Conservation (phyloP, 495 filamentous ascomycete genomes). For the Articulospora tetracladia region DNA sequence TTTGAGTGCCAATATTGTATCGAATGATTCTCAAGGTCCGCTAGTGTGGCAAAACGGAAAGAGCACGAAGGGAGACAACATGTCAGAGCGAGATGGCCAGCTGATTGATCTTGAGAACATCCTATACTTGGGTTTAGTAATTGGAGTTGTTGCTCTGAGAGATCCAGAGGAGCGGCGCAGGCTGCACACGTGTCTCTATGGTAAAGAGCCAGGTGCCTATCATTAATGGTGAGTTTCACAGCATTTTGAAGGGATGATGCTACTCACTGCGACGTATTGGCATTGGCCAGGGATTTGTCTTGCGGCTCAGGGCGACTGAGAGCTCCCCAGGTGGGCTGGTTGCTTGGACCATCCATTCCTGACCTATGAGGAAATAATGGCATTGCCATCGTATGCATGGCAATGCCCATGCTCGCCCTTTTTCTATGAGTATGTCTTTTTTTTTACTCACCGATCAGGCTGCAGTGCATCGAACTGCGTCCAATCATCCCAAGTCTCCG, state of each 20-base stretch:
- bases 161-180: slow-evolving; percentile 4
- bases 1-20: not conserved
- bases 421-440: slow-evolving; percentile 14
- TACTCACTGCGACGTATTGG: not conserved
- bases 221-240: not conserved
- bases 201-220: no score
- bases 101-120: not conserved
- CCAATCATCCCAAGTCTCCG: slow-evolving; percentile 7
- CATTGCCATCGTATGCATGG: no score
- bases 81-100: not conserved
- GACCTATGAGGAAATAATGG: no score
- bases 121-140: not conserved
- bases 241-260: not conserved
- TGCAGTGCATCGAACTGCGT: not conserved
- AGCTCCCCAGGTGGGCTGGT: not conserved
- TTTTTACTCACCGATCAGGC: slow-evolving; percentile 13
- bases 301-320: not conserved
- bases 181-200: not conserved
- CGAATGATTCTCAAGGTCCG: not conserved
- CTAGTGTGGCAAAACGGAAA: not conserved
- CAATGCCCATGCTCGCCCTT: no score
- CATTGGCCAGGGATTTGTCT: not conserved
- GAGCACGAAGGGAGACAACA: not conserved
- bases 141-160: not conserved
- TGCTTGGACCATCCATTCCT: not conserved